These are phyloP conservation scores for Colletotrichum costaricense DNA, from an alignment of 2,329 filamentous ascomycete species.

Conservation along the genomic window DNA sequence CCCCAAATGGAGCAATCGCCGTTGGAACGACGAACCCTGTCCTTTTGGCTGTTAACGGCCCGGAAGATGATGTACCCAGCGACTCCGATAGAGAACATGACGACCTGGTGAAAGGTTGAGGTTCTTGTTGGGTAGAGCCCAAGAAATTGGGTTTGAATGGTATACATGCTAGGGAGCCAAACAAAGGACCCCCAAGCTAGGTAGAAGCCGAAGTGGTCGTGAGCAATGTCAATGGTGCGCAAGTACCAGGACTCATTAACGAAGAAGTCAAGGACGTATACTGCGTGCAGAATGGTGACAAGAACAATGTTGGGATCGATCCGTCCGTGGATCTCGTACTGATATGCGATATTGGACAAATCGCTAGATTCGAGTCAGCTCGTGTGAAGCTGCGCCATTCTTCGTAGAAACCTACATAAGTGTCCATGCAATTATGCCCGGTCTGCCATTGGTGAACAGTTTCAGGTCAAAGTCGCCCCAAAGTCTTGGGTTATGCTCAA, in stretches of 20 bases:
- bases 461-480: constrained; percentile 57
- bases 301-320: constrained; percentile 46
- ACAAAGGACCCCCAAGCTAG: constrained; percentile 57
- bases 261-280: constrained; percentile 62
- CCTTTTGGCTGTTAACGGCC: constrained; percentile 57
- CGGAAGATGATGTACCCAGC: constrained; percentile 57
- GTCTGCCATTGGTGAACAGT: constrained; percentile 58
- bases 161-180: constrained; percentile 58
- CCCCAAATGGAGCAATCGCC: constrained; percentile 57
- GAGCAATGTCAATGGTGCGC: constrained; percentile 56
- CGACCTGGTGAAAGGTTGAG: constrained; percentile 39
- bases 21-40: constrained; percentile 50
- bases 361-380: not conserved
- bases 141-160: constrained; percentile 59
- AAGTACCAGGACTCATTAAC: constrained; percentile 61
- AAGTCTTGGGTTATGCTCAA: constrained; percentile 57
- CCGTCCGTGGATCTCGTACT: not conserved
- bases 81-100: constrained; percentile 28
- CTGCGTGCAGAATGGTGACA: constrained; percentile 53
- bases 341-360: not conserved
- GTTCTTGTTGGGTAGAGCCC: constrained; percentile 50
- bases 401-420: constrained; percentile 49
- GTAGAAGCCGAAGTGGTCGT: constrained; percentile 59
- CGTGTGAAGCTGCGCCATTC: no score
- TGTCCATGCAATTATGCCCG: constrained; percentile 61